Evolutionary conservation across 805 yeast genomes (phyloP).

Genomic region (Metschnikowia cerradonensis): DNA sequence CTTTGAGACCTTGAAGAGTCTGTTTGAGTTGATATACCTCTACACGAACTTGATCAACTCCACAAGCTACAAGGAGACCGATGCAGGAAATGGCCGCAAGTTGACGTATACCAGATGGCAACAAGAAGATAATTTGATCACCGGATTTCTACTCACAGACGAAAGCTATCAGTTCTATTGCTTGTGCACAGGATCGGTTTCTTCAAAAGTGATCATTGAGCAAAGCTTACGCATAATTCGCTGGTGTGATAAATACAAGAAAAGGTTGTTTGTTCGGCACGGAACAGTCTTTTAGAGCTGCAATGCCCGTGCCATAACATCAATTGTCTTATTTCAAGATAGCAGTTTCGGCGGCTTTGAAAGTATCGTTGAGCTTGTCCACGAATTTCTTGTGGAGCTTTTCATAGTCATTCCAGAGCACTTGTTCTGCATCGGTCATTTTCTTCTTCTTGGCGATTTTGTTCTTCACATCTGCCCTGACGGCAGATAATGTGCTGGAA

Average conservation of each 20-base stretch:
- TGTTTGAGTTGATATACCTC: constrained; percentile 36
- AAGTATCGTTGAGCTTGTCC: constrained; percentile 47
- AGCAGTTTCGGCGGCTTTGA: constrained; percentile 43
- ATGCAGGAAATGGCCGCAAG: constrained; percentile 24
- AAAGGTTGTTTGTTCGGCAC: constrained; percentile 66
- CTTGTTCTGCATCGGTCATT: constrained; percentile 52
- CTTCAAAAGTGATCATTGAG: constrained; percentile 52
- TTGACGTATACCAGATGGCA: constrained; percentile 46
- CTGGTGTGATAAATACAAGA: constrained; percentile 75
- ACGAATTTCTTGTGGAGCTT: constrained; percentile 62
- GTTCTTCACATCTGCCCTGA: constrained; percentile 51
- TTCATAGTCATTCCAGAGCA: constrained; percentile 60
- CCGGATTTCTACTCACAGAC: constrained; percentile 39
- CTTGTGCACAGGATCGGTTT: constrained; percentile 42
- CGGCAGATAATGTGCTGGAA: constrained; percentile 42
- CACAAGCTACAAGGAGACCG: constrained; percentile 14
- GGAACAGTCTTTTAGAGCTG: constrained; percentile 33
- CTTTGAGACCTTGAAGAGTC: constrained; percentile 22
- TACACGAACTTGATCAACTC: constrained; percentile 27
- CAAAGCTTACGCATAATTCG: constrained; percentile 62
- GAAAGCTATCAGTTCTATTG: constrained; percentile 36
- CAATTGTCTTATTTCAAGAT: constrained; percentile 29
- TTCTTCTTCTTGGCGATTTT: constrained; percentile 45
- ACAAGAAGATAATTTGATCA: constrained; percentile 16
- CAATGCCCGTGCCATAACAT: not conserved